Evolutionary conservation across 352 stramenopile species (phyloP).

Genomic region (Plasmopara muralis): DNA sequence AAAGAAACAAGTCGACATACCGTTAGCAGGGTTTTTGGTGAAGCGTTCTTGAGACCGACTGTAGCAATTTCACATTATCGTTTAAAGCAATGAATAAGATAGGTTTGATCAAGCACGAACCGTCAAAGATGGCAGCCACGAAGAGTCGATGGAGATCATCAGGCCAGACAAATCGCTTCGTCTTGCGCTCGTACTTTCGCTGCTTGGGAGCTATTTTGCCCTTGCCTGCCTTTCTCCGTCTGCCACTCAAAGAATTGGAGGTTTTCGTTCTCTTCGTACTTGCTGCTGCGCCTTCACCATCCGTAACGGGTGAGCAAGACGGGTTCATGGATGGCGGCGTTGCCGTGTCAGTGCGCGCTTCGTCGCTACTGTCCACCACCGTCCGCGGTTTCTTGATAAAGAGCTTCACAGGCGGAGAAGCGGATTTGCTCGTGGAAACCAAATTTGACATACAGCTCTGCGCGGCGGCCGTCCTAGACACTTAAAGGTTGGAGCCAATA

Average conservation of each 20-base stretch:
- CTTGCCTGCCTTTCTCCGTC: slow-evolving; percentile 19
- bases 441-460: slow-evolving; percentile 31
- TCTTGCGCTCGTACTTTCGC: slow-evolving; percentile 87
- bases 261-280: not conserved
- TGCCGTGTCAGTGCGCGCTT: slow-evolving; percentile 30
- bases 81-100: not conserved
- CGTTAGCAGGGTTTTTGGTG: slow-evolving; percentile 69
- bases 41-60: slow-evolving; percentile 86
- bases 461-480: slow-evolving; percentile 6
- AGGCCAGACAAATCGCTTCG: slow-evolving; percentile 83
- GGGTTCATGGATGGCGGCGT: slow-evolving; percentile 29
- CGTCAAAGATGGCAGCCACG: slow-evolving; percentile 82
- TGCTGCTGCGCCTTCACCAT: slow-evolving; percentile 6
- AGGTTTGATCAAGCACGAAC: slow-evolving; percentile 21
- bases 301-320: slow-evolving; percentile 15
- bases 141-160: slow-evolving; percentile 86
- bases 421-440: slow-evolving; percentile 7
- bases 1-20: slow-evolving; percentile 23
- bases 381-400: slow-evolving; percentile 16
- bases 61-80: slow-evolving; percentile 6
- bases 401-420: slow-evolving; percentile 13
- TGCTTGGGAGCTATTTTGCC: slow-evolving; percentile 30
- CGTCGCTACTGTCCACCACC: slow-evolving; percentile 32
- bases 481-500: slow-evolving; percentile 11
- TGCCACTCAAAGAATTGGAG: slow-evolving; percentile 3